These are phyloP conservation scores for Waltergamsia citrina DNA, from an alignment of 2,329 filamentous ascomycete genomes.

Conservation along the genomic window DNA sequence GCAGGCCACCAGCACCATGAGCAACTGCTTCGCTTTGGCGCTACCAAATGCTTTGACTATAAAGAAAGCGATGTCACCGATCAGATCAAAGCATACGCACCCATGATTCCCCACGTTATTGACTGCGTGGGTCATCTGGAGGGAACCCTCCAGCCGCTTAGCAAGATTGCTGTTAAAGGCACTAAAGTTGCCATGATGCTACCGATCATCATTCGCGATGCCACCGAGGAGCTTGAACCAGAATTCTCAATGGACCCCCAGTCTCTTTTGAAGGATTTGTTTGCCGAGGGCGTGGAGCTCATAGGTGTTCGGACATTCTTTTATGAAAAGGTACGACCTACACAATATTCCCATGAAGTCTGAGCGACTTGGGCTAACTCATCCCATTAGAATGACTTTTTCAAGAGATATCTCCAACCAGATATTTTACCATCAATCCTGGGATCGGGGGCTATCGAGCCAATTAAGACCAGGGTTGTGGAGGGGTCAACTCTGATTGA, in stretches of 20 bases:
- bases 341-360: constrained; percentile 5
- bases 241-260: constrained; percentile 44
- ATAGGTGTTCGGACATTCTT: constrained; percentile 47
- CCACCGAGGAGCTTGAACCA: constrained; percentile 34
- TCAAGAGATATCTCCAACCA: constrained; percentile 38
- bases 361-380: background rate
- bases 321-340: constrained; percentile 36
- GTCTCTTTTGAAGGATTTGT: constrained; percentile 26
- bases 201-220: constrained; percentile 47
- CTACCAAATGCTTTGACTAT: constrained; percentile 37
- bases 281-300: constrained; percentile 41
- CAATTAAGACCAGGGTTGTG: constrained; percentile 24
- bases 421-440: constrained; percentile 39
- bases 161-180: constrained; percentile 36
- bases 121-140: constrained; percentile 45
- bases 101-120: constrained; percentile 32
- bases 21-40: constrained; percentile 32
- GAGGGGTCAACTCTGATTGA: constrained; percentile 23
- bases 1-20: constrained; percentile 35
- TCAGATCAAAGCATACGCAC: constrained; percentile 18
- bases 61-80: constrained; percentile 22
- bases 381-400: constrained; percentile 35
- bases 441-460: constrained; percentile 21
- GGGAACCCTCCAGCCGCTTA: constrained; percentile 37
- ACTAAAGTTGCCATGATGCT: constrained; percentile 48